Conservation (phyloP, 2,329 filamentous ascomycete species). For the Phialophora macrospora region DNA sequence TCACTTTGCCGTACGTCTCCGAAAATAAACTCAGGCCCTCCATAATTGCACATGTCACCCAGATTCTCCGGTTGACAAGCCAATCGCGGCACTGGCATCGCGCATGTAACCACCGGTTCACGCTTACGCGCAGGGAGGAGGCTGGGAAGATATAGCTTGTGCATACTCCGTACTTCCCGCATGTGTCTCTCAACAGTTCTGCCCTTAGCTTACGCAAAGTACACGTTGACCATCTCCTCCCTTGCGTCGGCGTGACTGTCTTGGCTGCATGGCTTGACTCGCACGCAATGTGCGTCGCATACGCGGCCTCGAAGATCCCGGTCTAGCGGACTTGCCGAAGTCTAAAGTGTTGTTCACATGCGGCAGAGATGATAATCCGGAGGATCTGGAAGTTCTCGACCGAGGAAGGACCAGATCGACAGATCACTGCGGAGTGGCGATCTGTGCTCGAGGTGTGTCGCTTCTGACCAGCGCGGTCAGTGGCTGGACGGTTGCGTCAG, state of each 20-base stretch:
- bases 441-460: neutral
- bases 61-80: neutral
- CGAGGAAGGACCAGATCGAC: neutral
- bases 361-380: neutral
- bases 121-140: neutral
- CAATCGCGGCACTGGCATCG: neutral
- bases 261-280: neutral
- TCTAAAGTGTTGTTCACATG: neutral
- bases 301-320: neutral
- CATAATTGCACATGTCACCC: constrained; percentile 10
- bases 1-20: neutral
- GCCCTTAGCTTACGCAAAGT: neutral
- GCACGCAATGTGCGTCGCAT: neutral
- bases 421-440: neutral
- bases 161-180: neutral
- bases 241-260: neutral
- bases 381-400: constrained; percentile 7
- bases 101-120: neutral
- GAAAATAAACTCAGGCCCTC: neutral
- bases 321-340: neutral
- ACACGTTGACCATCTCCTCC: neutral
- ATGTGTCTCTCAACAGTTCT: neutral
- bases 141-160: neutral
- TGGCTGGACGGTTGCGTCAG: constrained; percentile 20
- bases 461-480: neutral